These are phyloP conservation scores for Exophiala bonariae DNA, from an alignment of 2,329 filamentous ascomycete species.

Conservation along the genomic window DNA sequence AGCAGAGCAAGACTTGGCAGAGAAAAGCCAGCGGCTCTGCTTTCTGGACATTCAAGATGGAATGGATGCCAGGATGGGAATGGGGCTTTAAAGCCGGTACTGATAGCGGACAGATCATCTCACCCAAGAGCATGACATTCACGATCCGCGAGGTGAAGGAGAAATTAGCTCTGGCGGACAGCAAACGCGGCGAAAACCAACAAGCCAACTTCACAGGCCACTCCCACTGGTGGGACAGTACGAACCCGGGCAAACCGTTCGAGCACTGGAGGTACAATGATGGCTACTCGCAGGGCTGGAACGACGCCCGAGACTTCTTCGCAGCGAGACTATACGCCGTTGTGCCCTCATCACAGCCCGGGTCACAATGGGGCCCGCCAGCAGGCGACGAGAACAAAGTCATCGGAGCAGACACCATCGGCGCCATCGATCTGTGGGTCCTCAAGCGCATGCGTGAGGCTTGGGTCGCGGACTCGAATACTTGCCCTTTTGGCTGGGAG, in stretches of 20 bases:
- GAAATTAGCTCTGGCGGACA: conserved; percentile 41
- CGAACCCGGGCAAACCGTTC: conserved; percentile 45
- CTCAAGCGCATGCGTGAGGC: conserved; percentile 56
- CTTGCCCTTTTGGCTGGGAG: conserved; percentile 34
- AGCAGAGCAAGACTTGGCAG: conserved; percentile 51
- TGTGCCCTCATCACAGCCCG: conserved; percentile 29
- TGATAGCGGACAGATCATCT: conserved; percentile 43
- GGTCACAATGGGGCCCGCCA: no score
- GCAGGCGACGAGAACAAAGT: background rate
- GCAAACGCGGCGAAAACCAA: conserved; percentile 38
- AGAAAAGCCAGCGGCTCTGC: conserved; percentile 53
- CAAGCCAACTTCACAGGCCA: conserved; percentile 45
- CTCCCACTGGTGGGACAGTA: conserved; percentile 51
- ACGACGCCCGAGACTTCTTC: conserved; percentile 57
- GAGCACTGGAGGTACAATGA: conserved; percentile 56
- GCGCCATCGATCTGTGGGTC: conserved; percentile 59
- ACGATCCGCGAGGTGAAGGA: conserved; percentile 37
- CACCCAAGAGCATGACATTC: conserved; percentile 42
- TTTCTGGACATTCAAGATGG: conserved; percentile 64
- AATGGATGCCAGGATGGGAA: conserved; percentile 62
- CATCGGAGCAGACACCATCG: conserved; percentile 51
- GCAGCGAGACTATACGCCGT: conserved; percentile 38
- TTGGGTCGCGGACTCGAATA: conserved; percentile 43
- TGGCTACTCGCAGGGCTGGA: conserved; percentile 59
- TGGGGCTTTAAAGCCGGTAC: conserved; percentile 60